Percentiles rank a stretch among this genome's conserved stretches.
Conservation (phyloP, 2,329 filamentous ascomycete species). For the Lachnellula arida region DNA sequence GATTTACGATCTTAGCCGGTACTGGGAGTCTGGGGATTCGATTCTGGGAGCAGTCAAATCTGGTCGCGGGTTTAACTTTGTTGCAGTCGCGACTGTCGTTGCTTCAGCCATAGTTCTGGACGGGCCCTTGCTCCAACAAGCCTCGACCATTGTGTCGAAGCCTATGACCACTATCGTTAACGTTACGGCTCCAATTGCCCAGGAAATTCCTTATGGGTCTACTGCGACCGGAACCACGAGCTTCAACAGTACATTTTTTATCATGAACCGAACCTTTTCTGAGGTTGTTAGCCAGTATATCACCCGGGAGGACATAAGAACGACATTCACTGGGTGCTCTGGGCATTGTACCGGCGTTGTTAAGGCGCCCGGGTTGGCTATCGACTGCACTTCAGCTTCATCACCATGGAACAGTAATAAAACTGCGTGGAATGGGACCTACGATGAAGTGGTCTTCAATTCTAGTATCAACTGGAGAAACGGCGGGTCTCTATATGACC, state of each 20-base stretch:
- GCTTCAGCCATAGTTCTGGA: conserved; percentile 1
- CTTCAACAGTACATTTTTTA: too few species aligned
- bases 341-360: not conserved
- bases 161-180: not conserved
- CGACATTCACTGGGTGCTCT: not conserved
- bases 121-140: conserved; percentile 6
- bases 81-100: conserved; percentile 2
- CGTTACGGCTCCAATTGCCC: not conserved
- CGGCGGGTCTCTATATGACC: too few species aligned
- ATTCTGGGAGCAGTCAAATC: conserved; percentile 1
- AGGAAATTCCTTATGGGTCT: not conserved
- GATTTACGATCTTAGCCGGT: not conserved
- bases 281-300: not conserved
- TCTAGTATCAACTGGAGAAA: too few species aligned
- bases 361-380: not conserved
- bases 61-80: conserved; percentile 1
- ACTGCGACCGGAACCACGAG: too few species aligned
- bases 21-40: conserved; percentile 3
- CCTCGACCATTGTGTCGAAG: not conserved
- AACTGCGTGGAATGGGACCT: too few species aligned
- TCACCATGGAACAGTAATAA: not conserved
- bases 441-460: too few species aligned
- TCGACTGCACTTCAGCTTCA: not conserved
- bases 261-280: conserved; percentile 1
- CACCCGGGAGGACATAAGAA: not conserved